These are phyloP conservation scores for Zizania latifolia DNA, from an alignment of 176 grass and related monocot genomes.

Conservation along the genomic window DNA sequence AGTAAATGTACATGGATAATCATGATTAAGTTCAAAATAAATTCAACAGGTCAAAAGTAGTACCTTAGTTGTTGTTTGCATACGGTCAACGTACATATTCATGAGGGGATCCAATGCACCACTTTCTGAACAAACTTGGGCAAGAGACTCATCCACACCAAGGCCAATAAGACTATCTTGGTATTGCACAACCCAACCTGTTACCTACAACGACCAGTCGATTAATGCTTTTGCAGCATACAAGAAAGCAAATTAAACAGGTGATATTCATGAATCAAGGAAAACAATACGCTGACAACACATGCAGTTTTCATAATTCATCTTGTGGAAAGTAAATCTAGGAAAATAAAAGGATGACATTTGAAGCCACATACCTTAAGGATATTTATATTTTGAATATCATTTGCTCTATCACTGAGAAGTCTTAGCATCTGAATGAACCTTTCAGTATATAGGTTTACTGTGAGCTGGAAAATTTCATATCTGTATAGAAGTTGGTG, in stretches of 20 bases:
- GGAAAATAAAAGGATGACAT: background rate
- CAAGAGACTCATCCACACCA: constrained; percentile 91
- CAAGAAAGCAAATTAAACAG: constrained; percentile 12
- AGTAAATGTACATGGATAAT: constrained; percentile 14
- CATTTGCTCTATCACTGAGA: constrained; percentile 90
- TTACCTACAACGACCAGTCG: constrained; percentile 56
- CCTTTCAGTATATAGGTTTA: constrained; percentile 95
- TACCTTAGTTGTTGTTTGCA: constrained; percentile 98
- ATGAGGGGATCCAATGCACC: constrained; percentile 98
- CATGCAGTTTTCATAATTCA: background rate
- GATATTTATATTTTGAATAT: constrained; percentile 97
- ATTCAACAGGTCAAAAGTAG: constrained; percentile 23
- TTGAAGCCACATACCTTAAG: constrained; percentile 59
- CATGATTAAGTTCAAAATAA: constrained; percentile 22
- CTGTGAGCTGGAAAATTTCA: constrained; percentile 97
- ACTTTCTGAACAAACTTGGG: constrained; percentile 99
- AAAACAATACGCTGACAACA: constrained; percentile 18
- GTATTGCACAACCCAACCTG: constrained; percentile 97
- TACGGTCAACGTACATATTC: constrained; percentile 97
- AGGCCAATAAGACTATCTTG: constrained; percentile 96
- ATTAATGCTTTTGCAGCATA: constrained; percentile 32
- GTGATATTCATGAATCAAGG: background rate
- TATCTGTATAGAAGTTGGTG: constrained; percentile 59
- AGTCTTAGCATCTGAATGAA: constrained; percentile 97
- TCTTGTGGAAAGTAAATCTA: background rate